Base-by-base conservation (phyloP, 495 filamentous ascomycete species). In the Xylaria telfairii region DNA sequence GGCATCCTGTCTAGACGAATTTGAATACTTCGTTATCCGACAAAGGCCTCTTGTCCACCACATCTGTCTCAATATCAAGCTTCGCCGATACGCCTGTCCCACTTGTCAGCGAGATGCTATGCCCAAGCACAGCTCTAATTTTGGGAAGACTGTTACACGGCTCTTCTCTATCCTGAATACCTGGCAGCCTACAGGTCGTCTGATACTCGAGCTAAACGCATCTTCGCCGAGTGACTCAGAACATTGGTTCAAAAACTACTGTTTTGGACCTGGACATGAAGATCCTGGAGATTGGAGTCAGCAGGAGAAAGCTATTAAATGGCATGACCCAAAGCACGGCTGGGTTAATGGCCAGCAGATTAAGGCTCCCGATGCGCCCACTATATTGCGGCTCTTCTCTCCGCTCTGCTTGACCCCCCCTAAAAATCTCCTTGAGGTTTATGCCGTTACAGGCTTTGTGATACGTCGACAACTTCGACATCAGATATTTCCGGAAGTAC, bases 181-280 rank as follows among this genome's bases (percentile, higher is more conserved):
- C 51, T 77, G 71, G 75, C 42, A 68, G 37, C 39, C 42, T 37
- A 49, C 32, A 24, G 46, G 37, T n/a, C 64, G 49, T 21, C 39
- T 77, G n/a, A 67, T 69, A 68, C 65, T 75, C 53, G 75, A 75
- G 75, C 73, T 77, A 57, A 70, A 71, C 70, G 73, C 65, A n/a
- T 59, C 73, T 60, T 77, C 65, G 59, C 69, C 69, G 44, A 77
- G 75, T 66, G 71, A 77, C 46, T 68, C 65, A 21, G 51, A 75
- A 59, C 75, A 77, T 66, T 72, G 61, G 71, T 77, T 73, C 61
- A 75, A 77, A 60, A 71, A 75, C 68, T 70, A 49, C 28, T 42
- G 46, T 63, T 75, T 71, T 51, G 53, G 46, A 54, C 63, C 73
- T 17, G 53, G 46, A n/a, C 30, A 64, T 42, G 46, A 65, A 60